Base-by-base conservation (phyloP, 2,329 filamentous ascomycete species). In the Neodidymelliopsis sp. region DNA sequence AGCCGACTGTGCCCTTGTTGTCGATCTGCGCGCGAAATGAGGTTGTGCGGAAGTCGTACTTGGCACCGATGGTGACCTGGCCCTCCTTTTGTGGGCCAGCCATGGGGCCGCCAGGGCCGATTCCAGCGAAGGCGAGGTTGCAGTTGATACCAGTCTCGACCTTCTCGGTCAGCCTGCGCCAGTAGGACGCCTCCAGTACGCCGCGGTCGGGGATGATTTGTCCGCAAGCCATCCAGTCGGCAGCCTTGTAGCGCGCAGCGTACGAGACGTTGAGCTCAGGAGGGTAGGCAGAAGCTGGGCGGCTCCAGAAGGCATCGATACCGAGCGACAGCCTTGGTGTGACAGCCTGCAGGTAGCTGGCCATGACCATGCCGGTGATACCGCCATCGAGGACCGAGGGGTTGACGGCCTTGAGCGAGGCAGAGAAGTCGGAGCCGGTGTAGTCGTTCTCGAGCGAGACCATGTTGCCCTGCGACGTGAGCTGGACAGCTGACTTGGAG, bases 31-130 rank as follows among this genome's bases (percentile, higher is more conserved):
- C 94, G 60, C 93, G 87, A 86, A 97, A 96, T 30, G 90, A 94
- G 39, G 91, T 94, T 45, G 90, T 94, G 70, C 90, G 85, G 85
- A 99, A 99, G 74, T 97, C 93, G 78, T 99, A 99, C 79, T 99
- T 99, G 72, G 91, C 90, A 67, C 93, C 94, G 66, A 97, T 83
- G 44, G 92, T 91, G 43, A 95, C 92, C 54, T 90, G 83, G 46
- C 94, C 94, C 75, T 99, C 92, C 75, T 91, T 93, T 74, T 87
- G 84, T 43, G 63, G 64, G n/a, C 85, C 85, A 52, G 82, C 85
- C 66, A 90, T 90, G 56, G 84, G 83, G 41, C 83, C 84, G 61
- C 51, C 70, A 50, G 84, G 70, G 23, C 85, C 80, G 23, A 85
- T 81, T 20, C 77, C 78, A 18, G 83, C 85, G 62, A 96, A 88